Evolutionary conservation across 2,329 filamentous ascomycete genomes (phyloP), one percentile per base, ranked within the genome.

Genomic region (Fusarium liriodendri): DNA sequence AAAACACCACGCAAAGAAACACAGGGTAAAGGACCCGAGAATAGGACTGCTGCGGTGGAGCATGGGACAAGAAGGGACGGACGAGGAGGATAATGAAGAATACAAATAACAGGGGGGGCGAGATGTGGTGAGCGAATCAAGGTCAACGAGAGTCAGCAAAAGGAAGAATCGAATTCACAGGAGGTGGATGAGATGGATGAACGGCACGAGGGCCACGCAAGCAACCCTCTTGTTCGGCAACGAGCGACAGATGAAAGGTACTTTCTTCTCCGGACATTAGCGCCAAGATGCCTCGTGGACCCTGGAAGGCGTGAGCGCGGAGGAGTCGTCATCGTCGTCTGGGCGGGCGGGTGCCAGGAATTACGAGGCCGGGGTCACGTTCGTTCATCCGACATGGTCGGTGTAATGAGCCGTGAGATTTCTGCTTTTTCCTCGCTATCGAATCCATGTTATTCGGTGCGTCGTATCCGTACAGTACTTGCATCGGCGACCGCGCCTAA

Each of bases 201-300:
- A 71, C 73, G 70, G 73, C 70, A 75, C 66, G 62, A 63, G 72
- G 73, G 73, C 73, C 73, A 76, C 73, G 73, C 73, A 74, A 74
- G 64, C 62, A 50, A 42, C 59, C 50, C 55, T 66, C 55, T 52
- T 54, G 55, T 71, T 61, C 69, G 58, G 62, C 35, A 72, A 57
- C 62, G 61, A 69, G 62, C 64, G 60, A 69, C 57, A 62, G n/a
- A 73, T n/a, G 40, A 58, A 25, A 54, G 35, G 33, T 62, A 62
- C 60, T 29, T 62, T 52, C 61, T 55, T 18, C 40, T 73, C 72
- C 59, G 66, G 72, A 70, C 61, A 75, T 74, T 73, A 70, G 66
- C 69, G 72, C 73, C 71, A 72, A 76, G 73, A 62, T 66, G 65
- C 62, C 63, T 67, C 64, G 71, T 67, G 42, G 71, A 66, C 73